These are phyloP conservation scores for Speleostelium caveatum DNA, from an alignment of 78 protist species.

Conservation along the genomic window DNA sequence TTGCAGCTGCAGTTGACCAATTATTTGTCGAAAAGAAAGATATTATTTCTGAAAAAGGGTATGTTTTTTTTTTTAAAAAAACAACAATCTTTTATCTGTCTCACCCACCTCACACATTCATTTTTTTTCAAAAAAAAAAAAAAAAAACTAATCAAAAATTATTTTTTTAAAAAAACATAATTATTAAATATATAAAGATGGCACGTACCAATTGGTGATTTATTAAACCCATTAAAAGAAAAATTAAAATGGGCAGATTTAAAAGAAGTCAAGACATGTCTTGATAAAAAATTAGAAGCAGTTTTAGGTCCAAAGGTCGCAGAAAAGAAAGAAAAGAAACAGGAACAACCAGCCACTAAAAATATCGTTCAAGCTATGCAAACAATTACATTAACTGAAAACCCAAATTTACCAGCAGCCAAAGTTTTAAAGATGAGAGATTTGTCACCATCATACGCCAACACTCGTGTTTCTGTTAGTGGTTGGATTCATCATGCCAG, in stretches of 20 bases:
- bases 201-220: conserved; percentile 73
- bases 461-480: conserved; percentile 78
- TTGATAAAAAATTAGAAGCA: conserved; percentile 24
- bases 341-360: not conserved
- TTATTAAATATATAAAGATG: conserved; percentile 30
- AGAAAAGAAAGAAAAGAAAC: conserved; percentile 16
- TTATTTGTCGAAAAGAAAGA: conserved; percentile 30
- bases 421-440: conserved; percentile 74
- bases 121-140: no score
- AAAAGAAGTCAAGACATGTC: conserved; percentile 27
- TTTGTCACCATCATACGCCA: conserved; percentile 35
- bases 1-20: conserved; percentile 31
- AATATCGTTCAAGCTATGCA: conserved; percentile 12
- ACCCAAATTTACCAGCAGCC: conserved; percentile 64
- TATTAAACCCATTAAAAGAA: conserved; percentile 71
- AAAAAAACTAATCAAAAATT: not conserved
- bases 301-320: conserved; percentile 54
- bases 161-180: not conserved
- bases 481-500: conserved; percentile 96
- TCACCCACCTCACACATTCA: not conserved
- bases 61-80: not conserved
- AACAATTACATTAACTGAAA: conserved; percentile 44
- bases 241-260: conserved; percentile 76
- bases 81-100: not conserved
- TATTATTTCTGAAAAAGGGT: conserved; percentile 42